Evolutionary conservation across 2,329 filamentous ascomycete species (phyloP).

Genomic region (Juglanconis juglandina): DNA sequence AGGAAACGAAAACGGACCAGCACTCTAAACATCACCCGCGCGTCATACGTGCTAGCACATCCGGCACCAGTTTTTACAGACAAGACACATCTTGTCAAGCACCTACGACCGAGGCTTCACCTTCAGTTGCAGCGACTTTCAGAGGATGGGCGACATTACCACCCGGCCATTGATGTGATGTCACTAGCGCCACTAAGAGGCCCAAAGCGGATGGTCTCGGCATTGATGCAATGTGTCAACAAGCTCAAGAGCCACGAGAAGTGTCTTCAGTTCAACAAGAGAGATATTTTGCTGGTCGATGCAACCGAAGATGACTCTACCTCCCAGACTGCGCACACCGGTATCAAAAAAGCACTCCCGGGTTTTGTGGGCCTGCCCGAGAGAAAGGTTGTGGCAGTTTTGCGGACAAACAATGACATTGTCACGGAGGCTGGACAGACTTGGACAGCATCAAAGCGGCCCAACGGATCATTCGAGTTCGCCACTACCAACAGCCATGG

Average conservation of each 20-base stretch:
- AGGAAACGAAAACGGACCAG: not conserved
- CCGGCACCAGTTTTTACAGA: slow-evolving; percentile 9
- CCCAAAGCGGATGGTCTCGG: slow-evolving; percentile 9
- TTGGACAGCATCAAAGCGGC: not conserved
- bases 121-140: slow-evolving; percentile 2
- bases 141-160: slow-evolving; percentile 1
- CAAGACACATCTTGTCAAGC: slow-evolving; percentile 6
- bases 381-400: not conserved
- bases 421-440: slow-evolving; percentile 5
- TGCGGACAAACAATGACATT: slow-evolving; percentile 4
- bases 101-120: slow-evolving; percentile 8
- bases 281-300: slow-evolving; percentile 2
- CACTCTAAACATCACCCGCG: not conserved
- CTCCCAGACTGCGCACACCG: not conserved
- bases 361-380: not conserved
- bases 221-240: slow-evolving; percentile 5
- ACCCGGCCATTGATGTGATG: slow-evolving; percentile 7
- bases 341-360: not conserved
- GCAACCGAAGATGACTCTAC: not conserved
- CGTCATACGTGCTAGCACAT: slow-evolving; percentile 4
- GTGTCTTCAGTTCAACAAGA: slow-evolving; percentile 2
- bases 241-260: not conserved
- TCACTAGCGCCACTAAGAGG: slow-evolving; percentile 8
- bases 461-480: slow-evolving; percentile 9
- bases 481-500: not conserved